Percentiles rank a stretch among this genome's conserved stretches.
Conservation (phyloP, 306 rosid species). For the Fragaria nilgerrensis region DNA sequence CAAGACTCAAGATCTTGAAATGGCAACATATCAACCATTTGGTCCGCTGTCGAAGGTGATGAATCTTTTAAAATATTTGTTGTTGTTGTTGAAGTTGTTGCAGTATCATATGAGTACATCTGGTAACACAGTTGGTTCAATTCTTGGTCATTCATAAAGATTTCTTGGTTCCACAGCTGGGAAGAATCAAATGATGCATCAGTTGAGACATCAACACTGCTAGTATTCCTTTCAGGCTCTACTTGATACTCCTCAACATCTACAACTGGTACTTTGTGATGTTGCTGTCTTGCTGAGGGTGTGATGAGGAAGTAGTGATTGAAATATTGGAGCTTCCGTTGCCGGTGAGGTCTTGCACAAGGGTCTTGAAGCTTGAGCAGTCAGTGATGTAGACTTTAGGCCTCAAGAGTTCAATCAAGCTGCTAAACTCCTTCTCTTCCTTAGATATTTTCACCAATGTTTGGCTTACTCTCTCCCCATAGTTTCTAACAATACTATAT, state of each 20-base stretch:
- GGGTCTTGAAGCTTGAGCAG: slow-evolving; percentile 39
- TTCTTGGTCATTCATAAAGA: slow-evolving; percentile 9
- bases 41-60: slow-evolving; percentile 9
- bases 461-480: slow-evolving; percentile 40
- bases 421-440: slow-evolving; percentile 25
- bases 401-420: slow-evolving; percentile 30
- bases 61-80: not conserved
- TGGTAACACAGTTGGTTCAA: slow-evolving; percentile 9
- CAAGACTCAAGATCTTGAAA: slow-evolving; percentile 28
- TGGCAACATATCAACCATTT: slow-evolving; percentile 16
- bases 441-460: slow-evolving; percentile 19
- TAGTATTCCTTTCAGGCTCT: slow-evolving; percentile 4
- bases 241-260: slow-evolving; percentile 13
- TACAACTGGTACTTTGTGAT: slow-evolving; percentile 7
- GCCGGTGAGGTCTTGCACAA: slow-evolving; percentile 47
- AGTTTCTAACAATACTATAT: not conserved
- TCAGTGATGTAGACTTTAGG: slow-evolving; percentile 48
- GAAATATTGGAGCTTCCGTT: slow-evolving; percentile 12
- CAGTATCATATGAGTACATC: slow-evolving; percentile 13
- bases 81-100: not conserved
- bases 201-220: slow-evolving; percentile 15
- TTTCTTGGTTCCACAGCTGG: not conserved
- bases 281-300: not conserved
- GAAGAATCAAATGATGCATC: slow-evolving; percentile 10
- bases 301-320: not conserved